phyloP scores from a whole-genome alignment of 2,329 filamentous ascomycete genomes.

The Colletotrichum tropicicola region DNA sequence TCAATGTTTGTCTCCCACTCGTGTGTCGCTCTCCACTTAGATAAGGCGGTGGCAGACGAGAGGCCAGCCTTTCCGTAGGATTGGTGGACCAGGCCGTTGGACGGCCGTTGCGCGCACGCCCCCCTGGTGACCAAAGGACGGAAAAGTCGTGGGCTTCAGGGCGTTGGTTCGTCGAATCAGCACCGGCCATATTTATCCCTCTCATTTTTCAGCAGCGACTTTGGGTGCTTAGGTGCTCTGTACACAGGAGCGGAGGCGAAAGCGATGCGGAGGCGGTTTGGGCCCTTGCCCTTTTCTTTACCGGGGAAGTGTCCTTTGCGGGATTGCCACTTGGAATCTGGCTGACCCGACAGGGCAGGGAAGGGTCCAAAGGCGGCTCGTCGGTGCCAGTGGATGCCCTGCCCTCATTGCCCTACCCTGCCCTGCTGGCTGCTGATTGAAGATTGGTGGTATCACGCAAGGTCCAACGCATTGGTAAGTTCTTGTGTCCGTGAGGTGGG shows the following conservation, averaged over 20 bases:
- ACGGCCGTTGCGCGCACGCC: conserved; percentile 22
- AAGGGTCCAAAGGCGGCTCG: background rate
- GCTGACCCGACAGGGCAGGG: background rate
- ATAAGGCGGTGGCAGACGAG: conserved; percentile 29
- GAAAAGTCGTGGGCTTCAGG: conserved; percentile 1
- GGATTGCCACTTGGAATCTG: conserved; percentile 4
- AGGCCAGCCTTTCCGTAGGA: conserved; percentile 24
- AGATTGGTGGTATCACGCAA: background rate
- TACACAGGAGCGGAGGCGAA: background rate
- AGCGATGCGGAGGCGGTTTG: conserved; percentile 23
- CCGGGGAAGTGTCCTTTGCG: background rate
- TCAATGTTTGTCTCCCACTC: conserved; percentile 5
- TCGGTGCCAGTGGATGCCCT: background rate
- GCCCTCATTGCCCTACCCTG: conserved; percentile 2
- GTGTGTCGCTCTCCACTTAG: conserved; percentile 22
- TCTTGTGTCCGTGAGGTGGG: background rate
- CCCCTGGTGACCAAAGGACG: background rate
- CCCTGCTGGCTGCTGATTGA: too few species aligned
- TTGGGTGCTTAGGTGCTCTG: background rate
- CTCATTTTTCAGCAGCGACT: background rate
- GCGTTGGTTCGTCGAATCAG: conserved; percentile 23
- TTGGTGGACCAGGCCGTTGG: conserved; percentile 25
- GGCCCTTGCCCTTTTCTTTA: conserved; percentile 21
- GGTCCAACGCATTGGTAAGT: conserved; percentile 17
- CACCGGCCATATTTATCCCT: background rate